Percentiles rank a stretch among this genome's conserved stretches.
These are phyloP conservation scores for Lepidium aucheri DNA, from an alignment of 345 rosid species.

Conservation along the genomic window DNA sequence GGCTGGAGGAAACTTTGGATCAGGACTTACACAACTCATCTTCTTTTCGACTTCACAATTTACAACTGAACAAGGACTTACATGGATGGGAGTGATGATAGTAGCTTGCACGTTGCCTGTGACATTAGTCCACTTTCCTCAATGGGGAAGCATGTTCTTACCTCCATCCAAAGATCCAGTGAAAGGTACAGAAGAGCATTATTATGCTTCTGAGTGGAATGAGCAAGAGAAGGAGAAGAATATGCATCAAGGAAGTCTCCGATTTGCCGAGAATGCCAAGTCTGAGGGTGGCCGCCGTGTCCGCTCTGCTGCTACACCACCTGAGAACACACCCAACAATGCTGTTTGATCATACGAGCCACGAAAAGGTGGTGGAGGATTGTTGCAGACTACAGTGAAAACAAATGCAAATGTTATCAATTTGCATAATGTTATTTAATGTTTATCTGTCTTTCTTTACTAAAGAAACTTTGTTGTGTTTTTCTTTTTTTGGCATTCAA, in stretches of 20 bases:
- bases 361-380: not conserved
- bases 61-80: slow-evolving; percentile 33
- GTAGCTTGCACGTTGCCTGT: slow-evolving; percentile 46
- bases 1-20: slow-evolving; percentile 56
- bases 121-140: slow-evolving; percentile 41
- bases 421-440: not conserved
- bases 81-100: slow-evolving; percentile 50
- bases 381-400: not conserved
- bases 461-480: not conserved
- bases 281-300: slow-evolving; percentile 42
- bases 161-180: slow-evolving; percentile 32
- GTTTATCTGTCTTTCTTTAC: not conserved
- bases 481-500: not conserved
- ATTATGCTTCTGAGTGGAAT: slow-evolving; percentile 44
- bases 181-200: slow-evolving; percentile 40
- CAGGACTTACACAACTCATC: slow-evolving; percentile 42
- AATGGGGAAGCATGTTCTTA: slow-evolving; percentile 63
- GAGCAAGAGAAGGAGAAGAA: slow-evolving; percentile 43
- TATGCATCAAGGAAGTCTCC: slow-evolving; percentile 44
- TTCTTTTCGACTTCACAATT: slow-evolving; percentile 34
- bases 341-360: slow-evolving; percentile 12
- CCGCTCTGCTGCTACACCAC: slow-evolving; percentile 14
- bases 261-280: slow-evolving; percentile 47
- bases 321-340: slow-evolving; percentile 16
- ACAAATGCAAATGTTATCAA: not conserved